phyloP scores from a whole-genome alignment of 2,329 filamentous ascomycete species.

The Clonostachys sp. region DNA sequence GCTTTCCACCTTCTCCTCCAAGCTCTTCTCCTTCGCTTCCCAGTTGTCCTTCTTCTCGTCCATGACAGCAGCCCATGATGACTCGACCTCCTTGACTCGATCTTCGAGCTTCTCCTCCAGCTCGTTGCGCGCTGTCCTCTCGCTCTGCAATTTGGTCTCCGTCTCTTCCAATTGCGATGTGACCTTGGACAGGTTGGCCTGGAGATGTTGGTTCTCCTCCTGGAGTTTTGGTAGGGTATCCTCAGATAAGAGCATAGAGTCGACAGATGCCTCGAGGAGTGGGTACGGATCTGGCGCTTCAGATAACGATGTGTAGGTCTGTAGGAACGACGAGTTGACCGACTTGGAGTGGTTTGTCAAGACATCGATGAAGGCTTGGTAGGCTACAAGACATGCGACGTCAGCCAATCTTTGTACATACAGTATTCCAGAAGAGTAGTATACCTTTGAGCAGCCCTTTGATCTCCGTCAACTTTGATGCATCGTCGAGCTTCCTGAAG shows the following conservation, averaged over 20 bases:
- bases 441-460: constrained; percentile 84
- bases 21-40: constrained; percentile 83
- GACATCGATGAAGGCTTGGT: constrained; percentile 95
- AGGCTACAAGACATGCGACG: constrained; percentile 50
- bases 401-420: constrained; percentile 5
- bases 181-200: constrained; percentile 69
- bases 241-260: constrained; percentile 86
- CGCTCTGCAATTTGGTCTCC: constrained; percentile 74
- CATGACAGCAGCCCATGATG: constrained; percentile 83
- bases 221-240: constrained; percentile 87
- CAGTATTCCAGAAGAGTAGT: not conserved
- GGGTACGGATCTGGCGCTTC: constrained; percentile 97
- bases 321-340: constrained; percentile 87
- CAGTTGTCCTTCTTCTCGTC: constrained; percentile 96
- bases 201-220: constrained; percentile 85
- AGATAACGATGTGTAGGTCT: constrained; percentile 87
- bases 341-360: constrained; percentile 94
- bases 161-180: constrained; percentile 79
- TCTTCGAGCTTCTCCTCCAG: constrained; percentile 73
- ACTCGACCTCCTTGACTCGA: constrained; percentile 84
- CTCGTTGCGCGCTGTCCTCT: constrained; percentile 67
- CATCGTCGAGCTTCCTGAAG: constrained; percentile 89
- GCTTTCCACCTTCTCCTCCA: constrained; percentile 92
- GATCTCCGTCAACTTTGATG: constrained; percentile 79
- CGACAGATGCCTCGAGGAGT: constrained; percentile 90